Evolutionary conservation across 1,284 basidiomycete species (phyloP), one percentile per base, ranked within the genome.

Genomic region (Psilocybe mexicana): DNA sequence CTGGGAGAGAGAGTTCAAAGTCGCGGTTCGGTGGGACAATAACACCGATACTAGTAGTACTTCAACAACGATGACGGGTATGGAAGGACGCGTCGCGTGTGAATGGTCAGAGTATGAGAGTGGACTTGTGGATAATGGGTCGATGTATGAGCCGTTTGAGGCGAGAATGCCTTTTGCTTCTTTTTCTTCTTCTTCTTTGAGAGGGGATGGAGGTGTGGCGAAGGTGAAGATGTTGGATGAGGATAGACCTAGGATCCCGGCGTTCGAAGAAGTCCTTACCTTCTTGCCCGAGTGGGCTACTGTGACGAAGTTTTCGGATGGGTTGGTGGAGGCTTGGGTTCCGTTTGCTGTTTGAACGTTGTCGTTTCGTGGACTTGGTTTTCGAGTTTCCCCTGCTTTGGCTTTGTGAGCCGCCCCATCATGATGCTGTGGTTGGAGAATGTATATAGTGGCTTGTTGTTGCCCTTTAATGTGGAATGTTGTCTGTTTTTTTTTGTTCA

Each of bases 101-200:
- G 80, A 82, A 63, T 92, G 87, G 86, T 82, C 80, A 5, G 89
- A 92, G 67, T 84, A 86, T 67, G 81, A 83, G 69, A 81, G 82
- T 66, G 85, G 73, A 52, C 79, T 78, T 58, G 72, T 81, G 7
- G 84, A 83, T 14, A 65, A 63, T 58, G 66, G 65, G 25, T 54
- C 61, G 8, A 30, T 64, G 46, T 60, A 30, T 24, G 42, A 53
- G 8, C 28, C 43, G 6, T 12, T 8, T 6, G 38, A 28, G 25
- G 6, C 26, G 12, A 18, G 26, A 12, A 35, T 28, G n/a, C 18
- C 38, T 52, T 43, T 14, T 30, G 51, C 26, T 42, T 18, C 18
- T 18, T 18, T 18, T 18, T 18, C 18, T 18, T 18, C 18, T 18
- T 18, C 18, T 18, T 18, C 18, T 18, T 18, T 18, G 18, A 18